Conservation (phyloP, 441 rosid genomes). For the Brassica hybrid region DNA sequence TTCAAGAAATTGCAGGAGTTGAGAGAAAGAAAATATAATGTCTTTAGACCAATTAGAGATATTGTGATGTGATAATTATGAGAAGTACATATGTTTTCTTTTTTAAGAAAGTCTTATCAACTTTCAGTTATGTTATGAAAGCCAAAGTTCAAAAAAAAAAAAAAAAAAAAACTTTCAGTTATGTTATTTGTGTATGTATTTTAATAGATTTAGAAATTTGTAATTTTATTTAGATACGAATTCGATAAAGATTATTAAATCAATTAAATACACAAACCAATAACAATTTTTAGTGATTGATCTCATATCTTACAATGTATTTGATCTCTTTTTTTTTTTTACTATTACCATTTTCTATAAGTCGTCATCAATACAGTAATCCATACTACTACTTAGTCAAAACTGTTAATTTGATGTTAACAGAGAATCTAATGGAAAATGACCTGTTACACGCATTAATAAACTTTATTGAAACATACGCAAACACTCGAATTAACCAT, state of each 20-base stretch:
- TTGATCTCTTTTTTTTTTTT: not conserved
- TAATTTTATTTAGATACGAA: not conserved
- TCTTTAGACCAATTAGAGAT: too few species aligned
- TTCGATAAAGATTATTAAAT: not conserved
- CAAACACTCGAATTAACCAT: constrained; percentile 13
- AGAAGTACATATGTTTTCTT: too few species aligned
- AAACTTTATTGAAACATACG: constrained; percentile 10
- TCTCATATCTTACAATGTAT: not conserved
- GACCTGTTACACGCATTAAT: constrained; percentile 27
- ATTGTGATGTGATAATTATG: too few species aligned
- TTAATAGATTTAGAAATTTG: not conserved
- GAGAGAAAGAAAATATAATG: too few species aligned
- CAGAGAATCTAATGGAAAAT: constrained; percentile 38
- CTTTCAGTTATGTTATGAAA: not conserved
- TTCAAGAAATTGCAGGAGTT: too few species aligned
- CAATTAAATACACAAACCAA: not conserved
- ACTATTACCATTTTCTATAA: not conserved
- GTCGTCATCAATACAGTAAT: constrained; percentile 17
- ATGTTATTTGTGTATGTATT: not conserved
- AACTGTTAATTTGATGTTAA: constrained; percentile 21
- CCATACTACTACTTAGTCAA: constrained; percentile 27
- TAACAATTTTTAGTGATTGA: not conserved
- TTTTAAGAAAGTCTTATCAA: too few species aligned
- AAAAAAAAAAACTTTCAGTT: not conserved
- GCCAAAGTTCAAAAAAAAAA: too few species aligned